A percentile compares a stretch with the other conserved stretches of the same genome.
phyloP scores from a whole-genome alignment of 192 early-diverging fungal species.

The Coemansia pectinata region DNA sequence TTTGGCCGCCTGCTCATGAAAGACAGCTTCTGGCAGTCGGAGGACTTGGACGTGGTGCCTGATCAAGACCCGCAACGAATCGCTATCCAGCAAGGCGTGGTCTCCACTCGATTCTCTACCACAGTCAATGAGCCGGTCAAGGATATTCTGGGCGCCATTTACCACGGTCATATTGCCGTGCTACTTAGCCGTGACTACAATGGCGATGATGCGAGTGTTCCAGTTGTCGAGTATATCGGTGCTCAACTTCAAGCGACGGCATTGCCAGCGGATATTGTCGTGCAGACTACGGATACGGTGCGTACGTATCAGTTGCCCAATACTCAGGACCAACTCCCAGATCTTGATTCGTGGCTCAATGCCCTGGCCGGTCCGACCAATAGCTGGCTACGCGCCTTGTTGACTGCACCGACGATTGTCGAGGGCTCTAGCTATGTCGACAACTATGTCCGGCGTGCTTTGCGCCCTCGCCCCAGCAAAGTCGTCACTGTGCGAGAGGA shows the following conservation, averaged over 20 bases:
- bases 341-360: conserved; percentile 60
- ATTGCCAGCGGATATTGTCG: neutral
- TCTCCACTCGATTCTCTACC: conserved; percentile 74
- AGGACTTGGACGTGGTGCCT: conserved; percentile 81
- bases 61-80: conserved; percentile 83
- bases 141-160: conserved; percentile 83
- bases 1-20: conserved; percentile 93
- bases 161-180: conserved; percentile 73
- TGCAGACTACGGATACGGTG: neutral
- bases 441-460: conserved; percentile 60
- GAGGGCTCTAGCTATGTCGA: conserved; percentile 67
- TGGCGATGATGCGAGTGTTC: conserved; percentile 61
- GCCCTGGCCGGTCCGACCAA: conserved; percentile 65
- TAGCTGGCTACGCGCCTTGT: conserved; percentile 80
- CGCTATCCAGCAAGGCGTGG: conserved; percentile 86
- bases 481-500: conserved; percentile 17
- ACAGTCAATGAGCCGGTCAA: conserved; percentile 82
- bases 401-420: conserved; percentile 72
- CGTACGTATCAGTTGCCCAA: conserved; percentile 7
- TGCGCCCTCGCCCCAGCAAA: conserved; percentile 62
- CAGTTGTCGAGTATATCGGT: conserved; percentile 73
- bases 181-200: conserved; percentile 75
- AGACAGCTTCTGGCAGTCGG: conserved; percentile 88
- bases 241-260: neutral
- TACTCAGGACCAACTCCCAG: conserved; percentile 9